These are phyloP conservation scores for Annulohypoxylon moriforme DNA, from an alignment of 495 filamentous ascomycete species.

Conservation along the genomic window DNA sequence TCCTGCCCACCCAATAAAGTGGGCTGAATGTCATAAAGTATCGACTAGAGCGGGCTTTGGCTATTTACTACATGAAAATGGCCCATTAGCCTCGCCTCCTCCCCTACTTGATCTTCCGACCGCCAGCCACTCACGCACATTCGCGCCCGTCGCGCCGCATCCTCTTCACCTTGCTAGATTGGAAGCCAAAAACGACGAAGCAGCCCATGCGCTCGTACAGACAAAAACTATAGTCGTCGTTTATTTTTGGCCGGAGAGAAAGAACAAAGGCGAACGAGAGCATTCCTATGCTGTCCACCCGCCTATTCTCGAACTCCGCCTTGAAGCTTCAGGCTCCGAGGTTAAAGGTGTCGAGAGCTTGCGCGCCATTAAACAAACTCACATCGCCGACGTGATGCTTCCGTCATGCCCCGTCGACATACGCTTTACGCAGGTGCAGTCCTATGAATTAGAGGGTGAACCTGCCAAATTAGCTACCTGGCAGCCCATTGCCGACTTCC, in stretches of 20 bases:
- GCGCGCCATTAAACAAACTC: constrained; percentile 31
- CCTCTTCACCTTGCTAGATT: constrained; percentile 42
- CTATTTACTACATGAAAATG: constrained; percentile 50
- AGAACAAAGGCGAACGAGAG: not conserved
- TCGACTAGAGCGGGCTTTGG: constrained; percentile 56
- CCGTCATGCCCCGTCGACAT: constrained; percentile 55
- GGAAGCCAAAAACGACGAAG: constrained; percentile 3
- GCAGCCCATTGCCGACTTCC: constrained; percentile 50
- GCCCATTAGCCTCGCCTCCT: not conserved
- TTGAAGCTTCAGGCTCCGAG: constrained; percentile 47
- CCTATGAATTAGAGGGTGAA: constrained; percentile 38
- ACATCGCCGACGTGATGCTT: constrained; percentile 48
- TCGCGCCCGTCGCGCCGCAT: constrained; percentile 38
- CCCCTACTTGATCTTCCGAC: constrained; percentile 25
- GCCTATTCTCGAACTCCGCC: constrained; percentile 52
- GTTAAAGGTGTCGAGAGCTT: constrained; percentile 37
- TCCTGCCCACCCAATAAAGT: constrained; percentile 28
- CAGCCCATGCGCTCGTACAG: not conserved
- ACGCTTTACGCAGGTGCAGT: constrained; percentile 53
- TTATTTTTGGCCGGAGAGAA: constrained; percentile 32
- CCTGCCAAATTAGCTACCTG: constrained; percentile 38
- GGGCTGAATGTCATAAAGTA: constrained; percentile 43
- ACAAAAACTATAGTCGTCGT: constrained; percentile 31
- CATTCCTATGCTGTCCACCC: constrained; percentile 39
- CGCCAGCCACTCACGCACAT: constrained; percentile 32